Base-by-base conservation (phyloP, 2,329 filamentous ascomycete genomes). In the Fusarium sp. region DNA sequence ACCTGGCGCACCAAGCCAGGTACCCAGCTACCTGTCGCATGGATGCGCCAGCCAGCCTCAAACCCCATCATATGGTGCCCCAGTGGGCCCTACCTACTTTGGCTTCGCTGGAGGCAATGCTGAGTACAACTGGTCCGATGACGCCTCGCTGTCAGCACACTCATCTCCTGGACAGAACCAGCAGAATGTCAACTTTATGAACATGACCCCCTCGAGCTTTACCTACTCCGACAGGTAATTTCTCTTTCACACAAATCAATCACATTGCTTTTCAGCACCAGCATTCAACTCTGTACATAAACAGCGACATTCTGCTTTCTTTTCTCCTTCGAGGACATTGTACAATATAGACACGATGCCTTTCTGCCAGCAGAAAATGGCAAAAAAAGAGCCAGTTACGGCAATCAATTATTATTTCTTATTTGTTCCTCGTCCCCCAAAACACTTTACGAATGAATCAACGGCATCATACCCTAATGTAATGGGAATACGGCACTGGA, bases 71-170 rank as follows among this genome's bases (percentile, higher is more conserved):
- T 84, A 83, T 53, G 77, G 80, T 6, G 77, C 80, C 48, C 79
- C 80, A 55, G 81, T 87, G 74, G 80, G 81, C 2, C 79, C 81
- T 12, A 74, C 78, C 12, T 85, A 84, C 51, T 82, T 81, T 55
- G 76, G 73, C 29, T 79, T 76, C 54, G 77, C 79, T 57, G 78
- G 75, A 34, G 77, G 72, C 30, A 84, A 82, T 42, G 75, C 82
- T 18, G 85, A 88, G 66, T 87, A 85, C 72, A 83, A 84, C 70
- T 88, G 86, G 81, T 82, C 86, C 7, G 81, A 83, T 52, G 81
- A 83, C 44, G 80, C 83, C 37, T 80, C 83, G 3, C 57, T 81
- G 27, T 76, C 78, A 9, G 69, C 76, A 30, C 78, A 78, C 47
- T 73, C 77, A 4, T 81, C 80, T 14, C 76, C 79, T 6, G 76